Base-by-base conservation (phyloP, 441 rosid species). In the Euphorbia celastroides region DNA sequence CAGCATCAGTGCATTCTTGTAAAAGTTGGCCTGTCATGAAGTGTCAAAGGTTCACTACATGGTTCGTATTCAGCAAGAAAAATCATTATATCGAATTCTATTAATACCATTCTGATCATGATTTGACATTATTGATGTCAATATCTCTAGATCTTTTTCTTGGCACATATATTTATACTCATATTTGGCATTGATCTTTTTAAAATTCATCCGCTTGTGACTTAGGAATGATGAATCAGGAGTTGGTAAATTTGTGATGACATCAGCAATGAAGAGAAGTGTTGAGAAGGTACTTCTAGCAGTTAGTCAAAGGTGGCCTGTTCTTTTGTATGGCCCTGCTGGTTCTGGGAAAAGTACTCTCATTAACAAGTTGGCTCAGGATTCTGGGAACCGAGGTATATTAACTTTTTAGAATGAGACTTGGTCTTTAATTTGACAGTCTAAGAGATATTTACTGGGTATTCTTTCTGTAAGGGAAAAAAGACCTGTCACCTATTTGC, bases 271-370 rank as follows among this genome's bases (percentile, higher is more conserved):
- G 70, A 81, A 70, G 82, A 88, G 75, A 78, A 86, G 95, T 67
- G 86, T 84, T 83, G 90, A 90, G 79, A 89, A 88, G 95, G 86
- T 81, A 62, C 74, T 85, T 48, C 75, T 92, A 79, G 96, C 98
- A 41, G 86, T 86, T 68, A 82, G 89, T 78, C 96, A 95, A 74
- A 92, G 80, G 78, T 90, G 98, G 87, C 98, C 99, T 70, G 92
- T 92, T 75, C 97, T 95, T 75, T 84, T 90, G 0, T 90, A 87
- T 76, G 99, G 99, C 67, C 92, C 90, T 70, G 74, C 97, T 55
- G 95, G 99, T 65, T 79, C 84, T 58, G 99, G 99, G 70, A 95
- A 95, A 84, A 87, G 98, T 83, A 92, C 97, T 62, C 85, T 95
- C 51, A 81, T 95, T 46, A 81, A 74, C 78, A 83, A 87, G 80